Evolutionary conservation across 164 flowering plant genomes (phyloP), one percentile per base, ranked within the genome.

Genomic region (Berberis vulgaris): DNA sequence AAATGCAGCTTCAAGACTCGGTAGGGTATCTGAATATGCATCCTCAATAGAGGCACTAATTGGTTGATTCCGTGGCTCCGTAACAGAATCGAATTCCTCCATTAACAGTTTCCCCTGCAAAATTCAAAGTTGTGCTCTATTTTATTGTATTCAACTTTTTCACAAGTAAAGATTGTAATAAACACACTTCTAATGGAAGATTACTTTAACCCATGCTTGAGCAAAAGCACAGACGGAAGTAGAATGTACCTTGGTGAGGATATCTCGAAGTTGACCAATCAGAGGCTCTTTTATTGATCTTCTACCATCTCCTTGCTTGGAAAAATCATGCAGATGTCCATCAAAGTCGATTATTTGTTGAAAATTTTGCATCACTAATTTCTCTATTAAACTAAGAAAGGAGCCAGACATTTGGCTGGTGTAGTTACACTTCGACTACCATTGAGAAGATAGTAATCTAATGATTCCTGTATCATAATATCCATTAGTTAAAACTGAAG

Each of bases 401-500:
- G 85, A 64, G 67, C 69, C 45, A 66, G 41, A 60, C 71, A 65
- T 13, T 55, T 58, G 26, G 61, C 67, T 6, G 72, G 64, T 6
- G 75, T 61, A 2, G 72, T 65, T 60, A 79, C 56, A 53, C 44
- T 66, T 63, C 72, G 66, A 67, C 65, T 59, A 64, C 57, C 46
- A n/a, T 77, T 81, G 43, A 89, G 78, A 73, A 95, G 87, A 64
- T 76, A 72, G 41, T 56, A 49, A 73, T 89, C 94, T 69, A 95
- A 61, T 9, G 65, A 66, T 64, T 81, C 89, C 99, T 94, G 89
- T 54, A 3, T 45, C 11, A 73, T 44, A 70, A 13, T 8, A 41
- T n/a, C 62, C 26, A 44, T 4, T 41, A 61, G 11, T 4, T 3
- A 43, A 55, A 46, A 7, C 13, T 12, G 57, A 44, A 2, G 4